A percentile compares a stretch with the other conserved stretches of the same genome.
These are phyloP conservation scores for Dendrobium nobile DNA, from an alignment of 106 monocot genomes.

Conservation along the genomic window DNA sequence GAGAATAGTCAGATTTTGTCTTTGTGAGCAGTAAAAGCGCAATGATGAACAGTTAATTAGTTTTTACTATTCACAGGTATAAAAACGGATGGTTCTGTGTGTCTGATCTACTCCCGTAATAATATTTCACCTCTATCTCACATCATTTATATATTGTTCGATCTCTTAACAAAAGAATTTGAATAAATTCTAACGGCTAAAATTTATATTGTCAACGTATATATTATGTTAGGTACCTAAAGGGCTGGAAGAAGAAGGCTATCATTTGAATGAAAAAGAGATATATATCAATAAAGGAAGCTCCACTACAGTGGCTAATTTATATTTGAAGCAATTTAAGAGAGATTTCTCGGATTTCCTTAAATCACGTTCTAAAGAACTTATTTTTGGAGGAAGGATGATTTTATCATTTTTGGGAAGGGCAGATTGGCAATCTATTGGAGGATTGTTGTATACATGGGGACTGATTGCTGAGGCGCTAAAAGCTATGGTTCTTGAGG, in stretches of 20 bases:
- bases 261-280: slow-evolving; percentile 9
- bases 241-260: background rate
- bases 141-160: too few relatives aligned
- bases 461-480: slow-evolving; percentile 4
- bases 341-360: slow-evolving; percentile 8
- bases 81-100: too few relatives aligned
- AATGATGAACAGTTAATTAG: too few relatives aligned
- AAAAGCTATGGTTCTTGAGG: slow-evolving; percentile 8
- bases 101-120: too few relatives aligned
- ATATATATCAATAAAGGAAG: slow-evolving; percentile 6
- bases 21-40: too few relatives aligned
- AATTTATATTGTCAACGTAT: too few relatives aligned
- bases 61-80: too few relatives aligned
- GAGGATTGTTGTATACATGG: background rate
- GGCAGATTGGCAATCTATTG: background rate
- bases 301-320: background rate
- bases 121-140: too few relatives aligned
- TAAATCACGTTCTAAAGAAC: slow-evolving; percentile 10
- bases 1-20: too few relatives aligned
- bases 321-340: slow-evolving; percentile 12
- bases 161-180: background rate
- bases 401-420: slow-evolving; percentile 13
- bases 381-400: slow-evolving; percentile 9
- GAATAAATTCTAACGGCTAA: too few relatives aligned
- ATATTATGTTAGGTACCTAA: slow-evolving; percentile 1